Evolutionary conservation across 805 yeast genomes (phyloP).

Genomic region (Candida glaebosa): DNA sequence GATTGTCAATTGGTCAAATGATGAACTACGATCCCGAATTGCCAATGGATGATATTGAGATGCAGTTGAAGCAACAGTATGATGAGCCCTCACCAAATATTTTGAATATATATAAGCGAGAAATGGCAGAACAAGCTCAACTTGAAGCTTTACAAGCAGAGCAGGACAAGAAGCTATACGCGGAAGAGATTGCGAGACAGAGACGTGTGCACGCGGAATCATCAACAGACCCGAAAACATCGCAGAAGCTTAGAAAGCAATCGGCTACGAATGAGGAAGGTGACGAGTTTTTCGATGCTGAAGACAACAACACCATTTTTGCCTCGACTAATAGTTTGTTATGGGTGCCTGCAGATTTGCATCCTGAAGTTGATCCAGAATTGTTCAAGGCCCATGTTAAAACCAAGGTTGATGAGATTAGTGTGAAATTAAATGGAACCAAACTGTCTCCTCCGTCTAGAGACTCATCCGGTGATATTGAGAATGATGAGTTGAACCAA

Average conservation of each 20-base stretch:
- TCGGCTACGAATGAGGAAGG: constrained; percentile 16
- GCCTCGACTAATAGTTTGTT: constrained; percentile 33
- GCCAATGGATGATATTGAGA: constrained; percentile 24
- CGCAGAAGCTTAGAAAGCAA: neutral
- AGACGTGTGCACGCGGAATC: neutral
- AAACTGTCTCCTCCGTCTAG: constrained; percentile 24
- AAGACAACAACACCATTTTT: constrained; percentile 9
- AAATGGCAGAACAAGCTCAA: neutral
- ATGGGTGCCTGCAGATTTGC: constrained; percentile 96
- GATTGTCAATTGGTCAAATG: constrained; percentile 66
- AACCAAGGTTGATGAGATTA: constrained; percentile 49
- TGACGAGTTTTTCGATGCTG: constrained; percentile 16
- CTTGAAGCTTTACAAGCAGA: neutral
- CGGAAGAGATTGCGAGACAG: neutral
- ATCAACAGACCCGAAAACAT: neutral
- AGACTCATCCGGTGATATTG: constrained; percentile 21
- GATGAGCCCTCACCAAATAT: constrained; percentile 5
- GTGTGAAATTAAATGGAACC: constrained; percentile 34
- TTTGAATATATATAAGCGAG: neutral
- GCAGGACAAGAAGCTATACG: neutral
- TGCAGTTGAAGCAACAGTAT: constrained; percentile 15
- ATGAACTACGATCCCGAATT: constrained; percentile 68
- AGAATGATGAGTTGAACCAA: constrained; percentile 17
- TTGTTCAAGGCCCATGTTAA: constrained; percentile 70
- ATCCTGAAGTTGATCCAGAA: constrained; percentile 94